Evolutionary conservation across 2,329 filamentous ascomycete genomes (phyloP), one percentile per base, ranked within the genome.

Genomic region (Tympanopsis confertula): DNA sequence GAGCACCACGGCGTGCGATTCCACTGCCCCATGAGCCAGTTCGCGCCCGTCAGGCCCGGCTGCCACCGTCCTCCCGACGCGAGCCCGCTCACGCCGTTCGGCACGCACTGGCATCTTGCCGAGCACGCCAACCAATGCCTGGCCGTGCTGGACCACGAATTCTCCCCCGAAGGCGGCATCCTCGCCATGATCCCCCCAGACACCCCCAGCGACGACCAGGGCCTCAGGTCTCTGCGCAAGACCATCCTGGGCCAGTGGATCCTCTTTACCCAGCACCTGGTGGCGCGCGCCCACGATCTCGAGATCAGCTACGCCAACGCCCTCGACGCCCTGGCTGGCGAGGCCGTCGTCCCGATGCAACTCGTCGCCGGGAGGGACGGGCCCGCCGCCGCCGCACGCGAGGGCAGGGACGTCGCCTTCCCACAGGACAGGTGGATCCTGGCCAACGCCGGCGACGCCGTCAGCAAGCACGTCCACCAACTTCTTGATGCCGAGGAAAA

Each of bases 101-200:
- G 60, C 36, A 62, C 56, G 38, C 68, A 73, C 43, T 57, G 65
- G 43, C 61, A 60, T 20, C 61, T 78, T 13, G 55, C 74, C 19
- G 59, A 63, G 56, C 74, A 78, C 49, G 71, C 73, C 41, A 77
- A 78, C 47, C 62, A 68, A 41, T 69, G 72, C 37, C 65, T 78
- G 4, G 72, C 77, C 55, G 59, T 69, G 2, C 62, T 78, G 5
- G 74, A 78, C 44, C 70, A 77, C 47, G 72, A 77, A 50, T 72
- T 68, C 46, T 61, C 63, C 32, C 58, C 63, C 19, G 67, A 69
- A 24, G 74, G 74, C 13, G 74, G 74, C 2, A 54, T 78, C 14
- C 56, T 78, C 30, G 63, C 66, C 14, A 54, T 77, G 5, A 59
- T 78, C 1, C 74, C 73, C 0, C 56, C 57, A n/a, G 7, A 10